Conservation (phyloP, 805 yeast genomes). For the Saccharomycopsis fibuligera region DNA sequence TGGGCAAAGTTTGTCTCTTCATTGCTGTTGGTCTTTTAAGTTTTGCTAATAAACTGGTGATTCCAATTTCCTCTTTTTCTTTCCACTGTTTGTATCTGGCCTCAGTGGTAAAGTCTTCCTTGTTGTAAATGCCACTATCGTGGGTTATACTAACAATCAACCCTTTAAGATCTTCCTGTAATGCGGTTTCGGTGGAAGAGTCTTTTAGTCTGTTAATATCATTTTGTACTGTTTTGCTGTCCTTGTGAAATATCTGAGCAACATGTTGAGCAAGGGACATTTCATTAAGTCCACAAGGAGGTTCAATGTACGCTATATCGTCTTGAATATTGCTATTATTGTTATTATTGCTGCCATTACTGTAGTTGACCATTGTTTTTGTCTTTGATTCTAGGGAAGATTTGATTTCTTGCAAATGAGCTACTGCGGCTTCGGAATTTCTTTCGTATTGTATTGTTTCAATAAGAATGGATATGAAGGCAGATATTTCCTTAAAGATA, state of each 20-base stretch:
- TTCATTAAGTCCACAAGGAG: slow-evolving; percentile 49
- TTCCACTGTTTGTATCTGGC: slow-evolving; percentile 38
- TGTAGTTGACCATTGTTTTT: background rate
- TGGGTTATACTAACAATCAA: slow-evolving; percentile 23
- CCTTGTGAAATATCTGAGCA: slow-evolving; percentile 43
- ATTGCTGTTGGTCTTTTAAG: slow-evolving; percentile 19
- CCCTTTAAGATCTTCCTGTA: slow-evolving; percentile 29
- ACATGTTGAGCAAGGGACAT: slow-evolving; percentile 47
- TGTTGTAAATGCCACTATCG: slow-evolving; percentile 28
- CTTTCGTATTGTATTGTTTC: slow-evolving; percentile 28
- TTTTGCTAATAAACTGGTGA: slow-evolving; percentile 28
- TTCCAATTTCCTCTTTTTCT: slow-evolving; percentile 30
- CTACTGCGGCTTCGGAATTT: slow-evolving; percentile 31
- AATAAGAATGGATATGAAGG: slow-evolving; percentile 32
- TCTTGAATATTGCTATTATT: slow-evolving; percentile 24
- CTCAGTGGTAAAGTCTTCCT: slow-evolving; percentile 32
- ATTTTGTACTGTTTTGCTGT: slow-evolving; percentile 44
- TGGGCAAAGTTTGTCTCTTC: slow-evolving; percentile 5
- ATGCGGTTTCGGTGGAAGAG: slow-evolving; percentile 30
- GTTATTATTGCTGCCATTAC: slow-evolving; percentile 30
- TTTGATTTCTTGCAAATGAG: slow-evolving; percentile 30
- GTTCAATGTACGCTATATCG: slow-evolving; percentile 30
- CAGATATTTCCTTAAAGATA: slow-evolving; percentile 19
- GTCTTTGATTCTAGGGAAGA: background rate
- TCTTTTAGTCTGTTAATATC: slow-evolving; percentile 42